Base-by-base conservation (phyloP, 345 rosid species). In the Physaria fendleri region DNA sequence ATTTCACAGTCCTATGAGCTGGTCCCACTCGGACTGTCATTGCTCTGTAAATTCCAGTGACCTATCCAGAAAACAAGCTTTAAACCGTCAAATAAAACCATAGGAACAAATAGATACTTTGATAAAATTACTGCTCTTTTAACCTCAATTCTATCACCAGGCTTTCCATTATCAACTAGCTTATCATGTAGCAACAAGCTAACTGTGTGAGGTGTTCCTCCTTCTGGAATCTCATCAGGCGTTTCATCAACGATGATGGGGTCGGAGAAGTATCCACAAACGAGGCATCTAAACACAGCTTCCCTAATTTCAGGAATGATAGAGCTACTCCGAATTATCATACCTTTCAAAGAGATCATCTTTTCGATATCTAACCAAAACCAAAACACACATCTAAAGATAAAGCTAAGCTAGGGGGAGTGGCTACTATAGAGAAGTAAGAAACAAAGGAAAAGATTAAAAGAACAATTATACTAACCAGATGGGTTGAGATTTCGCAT, bases 131-230 rank as follows among this genome's bases (percentile, higher is more conserved):
- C 14, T 55, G 44, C 12, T 47, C 60, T 66, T 53, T 6, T 15
- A 8, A 93, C 99, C 96, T 89, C 97, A 69, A 89, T 85, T 80
- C 99, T 82, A 65, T 89, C 96, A 64, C 99, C 97, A 8, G 97
- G 99, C 80, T 89, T 93, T 71, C 90, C 96, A 65, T 83, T 66
- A 77, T 93, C 96, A 28, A 87, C 99, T 78, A 93, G 51, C 76
- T 93, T 93, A 76, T 93, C 95, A 74, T 93, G 97, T 88, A 93
- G 76, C 79, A 93, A 78, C 79, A 93, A 79, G 79, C 96, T 93
- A 70, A 93, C 97, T 2, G 95, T 89, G 64, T 93, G 97, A 17
- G 97, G 99, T 37, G 99, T 93, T 74, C 97, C 97, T 61, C 97
- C 95, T 23, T 89, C 95, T 14, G 97, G 97, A 58, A 93, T 93